Evolutionary conservation across 176 grass and related monocot genomes (phyloP).

Genomic region (Avena eriantha): DNA sequence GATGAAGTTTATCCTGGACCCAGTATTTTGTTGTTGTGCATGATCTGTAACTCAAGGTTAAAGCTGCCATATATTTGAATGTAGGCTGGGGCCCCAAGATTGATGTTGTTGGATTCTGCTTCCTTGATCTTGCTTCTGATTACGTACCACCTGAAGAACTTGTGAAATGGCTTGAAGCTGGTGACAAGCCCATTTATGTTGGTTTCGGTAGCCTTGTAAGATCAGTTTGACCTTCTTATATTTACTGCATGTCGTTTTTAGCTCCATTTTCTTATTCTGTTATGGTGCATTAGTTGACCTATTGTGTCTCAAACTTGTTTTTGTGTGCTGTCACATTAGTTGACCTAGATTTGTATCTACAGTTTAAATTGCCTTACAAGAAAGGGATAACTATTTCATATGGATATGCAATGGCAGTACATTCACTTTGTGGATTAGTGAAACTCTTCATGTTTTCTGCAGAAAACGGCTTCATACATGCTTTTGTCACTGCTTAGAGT

Average conservation of each 20-base stretch:
- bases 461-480: background rate
- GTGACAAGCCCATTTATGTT: slow-evolving; percentile 91
- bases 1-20: background rate
- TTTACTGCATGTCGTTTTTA: slow-evolving; percentile 31
- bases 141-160: slow-evolving; percentile 82
- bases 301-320: background rate
- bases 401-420: background rate
- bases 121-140: slow-evolving; percentile 96
- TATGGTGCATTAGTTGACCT: slow-evolving; percentile 3
- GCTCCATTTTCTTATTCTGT: background rate
- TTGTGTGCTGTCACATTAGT: slow-evolving; percentile 10
- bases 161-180: slow-evolving; percentile 89
- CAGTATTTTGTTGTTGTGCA: slow-evolving; percentile 5
- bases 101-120: slow-evolving; percentile 98
- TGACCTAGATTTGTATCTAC: slow-evolving; percentile 17
- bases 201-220: slow-evolving; percentile 98
- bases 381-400: background rate
- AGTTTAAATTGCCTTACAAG: slow-evolving; percentile 16
- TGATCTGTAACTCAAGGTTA: background rate
- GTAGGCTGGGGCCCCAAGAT: slow-evolving; percentile 93
- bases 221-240: slow-evolving; percentile 43
- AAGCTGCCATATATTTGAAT: slow-evolving; percentile 38
- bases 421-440: slow-evolving; percentile 19
- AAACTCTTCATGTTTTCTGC: slow-evolving; percentile 4
- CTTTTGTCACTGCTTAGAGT: slow-evolving; percentile 12